phyloP scores from a whole-genome alignment of 768 basidiomycete genomes.

The Mycena leptocephala region DNA sequence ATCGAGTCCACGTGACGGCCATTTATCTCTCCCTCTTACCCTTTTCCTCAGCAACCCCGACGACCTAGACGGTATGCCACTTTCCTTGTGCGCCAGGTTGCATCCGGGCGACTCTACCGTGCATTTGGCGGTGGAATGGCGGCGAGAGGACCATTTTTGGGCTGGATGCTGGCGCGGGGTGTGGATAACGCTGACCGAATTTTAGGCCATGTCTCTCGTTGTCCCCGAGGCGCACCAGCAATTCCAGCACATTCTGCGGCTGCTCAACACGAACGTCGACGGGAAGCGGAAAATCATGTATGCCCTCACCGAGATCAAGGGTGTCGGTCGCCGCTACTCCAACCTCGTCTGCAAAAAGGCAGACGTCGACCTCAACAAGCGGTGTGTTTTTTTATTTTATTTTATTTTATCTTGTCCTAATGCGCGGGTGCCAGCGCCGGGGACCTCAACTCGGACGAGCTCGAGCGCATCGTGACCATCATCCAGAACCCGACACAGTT shows the following conservation, averaged over 20 bases:
- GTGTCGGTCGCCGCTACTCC: slow-evolving; percentile 98
- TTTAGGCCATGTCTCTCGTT: slow-evolving; percentile 90
- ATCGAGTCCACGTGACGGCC: no score
- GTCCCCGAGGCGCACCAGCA: slow-evolving; percentile 96
- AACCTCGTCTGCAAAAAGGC: slow-evolving; percentile 99
- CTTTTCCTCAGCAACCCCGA: background rate
- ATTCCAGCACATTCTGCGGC: slow-evolving; percentile 99
- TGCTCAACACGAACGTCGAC: slow-evolving; percentile 99
- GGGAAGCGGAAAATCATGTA: slow-evolving; percentile 99
- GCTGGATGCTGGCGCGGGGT: no score
- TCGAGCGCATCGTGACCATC: slow-evolving; percentile 98
- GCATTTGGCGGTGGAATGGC: slow-evolving; percentile 1
- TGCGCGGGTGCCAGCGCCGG: slow-evolving; percentile 78
- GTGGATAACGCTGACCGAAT: slow-evolving; percentile 14
- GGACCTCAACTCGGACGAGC: slow-evolving; percentile 99
- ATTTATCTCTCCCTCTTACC: no score
- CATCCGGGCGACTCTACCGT: background rate
- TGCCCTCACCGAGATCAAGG: slow-evolving; percentile 99
- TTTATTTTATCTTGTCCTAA: background rate
- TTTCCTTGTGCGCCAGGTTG: background rate
- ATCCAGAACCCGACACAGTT: slow-evolving; percentile 99
- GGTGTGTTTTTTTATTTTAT: slow-evolving; percentile 68
- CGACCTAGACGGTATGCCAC: slow-evolving; percentile 5
- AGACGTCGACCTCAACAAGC: slow-evolving; percentile 98
- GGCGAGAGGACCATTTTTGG: background rate